Conservation (phyloP, 192 early-diverging fungal species). For the Coemansia furcata region DNA sequence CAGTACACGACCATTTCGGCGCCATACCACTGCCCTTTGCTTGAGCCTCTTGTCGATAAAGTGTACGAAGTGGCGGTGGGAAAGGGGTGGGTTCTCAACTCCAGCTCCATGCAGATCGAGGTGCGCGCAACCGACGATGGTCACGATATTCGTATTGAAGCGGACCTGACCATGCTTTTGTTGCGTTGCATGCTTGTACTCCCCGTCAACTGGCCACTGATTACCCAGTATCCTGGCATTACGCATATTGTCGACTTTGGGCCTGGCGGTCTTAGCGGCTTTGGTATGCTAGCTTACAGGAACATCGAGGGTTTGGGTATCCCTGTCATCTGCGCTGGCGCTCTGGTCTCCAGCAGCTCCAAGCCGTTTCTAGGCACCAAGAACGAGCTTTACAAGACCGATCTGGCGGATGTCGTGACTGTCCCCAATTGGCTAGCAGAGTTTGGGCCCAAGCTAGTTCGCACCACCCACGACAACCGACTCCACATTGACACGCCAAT, state of each 20-base stretch:
- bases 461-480: slow-evolving; percentile 52
- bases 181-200: slow-evolving; percentile 66
- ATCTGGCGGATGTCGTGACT: slow-evolving; percentile 62
- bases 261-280: slow-evolving; percentile 78
- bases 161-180: slow-evolving; percentile 63
- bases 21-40: slow-evolving; percentile 64
- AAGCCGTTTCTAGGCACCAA: slow-evolving; percentile 68
- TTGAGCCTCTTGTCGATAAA: background rate
- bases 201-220: slow-evolving; percentile 61
- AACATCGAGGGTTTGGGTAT: slow-evolving; percentile 89
- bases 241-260: slow-evolving; percentile 97
- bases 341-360: background rate
- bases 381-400: slow-evolving; percentile 68
- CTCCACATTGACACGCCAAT: slow-evolving; percentile 88
- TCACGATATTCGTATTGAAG: slow-evolving; percentile 65
- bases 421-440: slow-evolving; percentile 83
- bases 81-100: slow-evolving; percentile 30
- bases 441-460: slow-evolving; percentile 80
- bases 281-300: slow-evolving; percentile 80
- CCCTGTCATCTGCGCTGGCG: slow-evolving; percentile 39
- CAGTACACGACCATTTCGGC: slow-evolving; percentile 83
- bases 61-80: slow-evolving; percentile 6
- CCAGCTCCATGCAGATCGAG: slow-evolving; percentile 42
- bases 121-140: slow-evolving; percentile 82
- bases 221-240: slow-evolving; percentile 52